Base-by-base conservation (phyloP, 805 yeast species). In the Zygosaccharomyces bailii region DNA sequence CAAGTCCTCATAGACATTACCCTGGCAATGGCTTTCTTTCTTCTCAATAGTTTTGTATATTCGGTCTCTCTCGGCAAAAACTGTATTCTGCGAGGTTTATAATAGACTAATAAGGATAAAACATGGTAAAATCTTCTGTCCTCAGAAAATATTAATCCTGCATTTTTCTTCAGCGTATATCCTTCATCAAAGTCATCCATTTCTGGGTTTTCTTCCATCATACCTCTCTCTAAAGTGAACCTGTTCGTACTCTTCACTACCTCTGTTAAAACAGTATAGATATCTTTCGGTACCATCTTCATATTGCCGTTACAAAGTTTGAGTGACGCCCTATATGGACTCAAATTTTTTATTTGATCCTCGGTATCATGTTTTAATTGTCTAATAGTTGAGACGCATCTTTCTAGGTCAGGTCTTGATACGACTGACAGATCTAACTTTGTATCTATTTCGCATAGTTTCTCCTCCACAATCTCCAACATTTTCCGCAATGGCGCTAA, bases 101-200 rank as follows among this genome's bases (percentile, higher is more conserved):
- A 48, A 35, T 53, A 55, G 4, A 49, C 90, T 27, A 91, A 61
- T 13, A 89, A 63, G 24, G 78, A 75, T 0, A 90, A 77, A 9
- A 85, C 82, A 55, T 90, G 96, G 53, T 77, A 79, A 57, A 84
- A 85, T 37, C 97, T 69, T 36, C 95, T 68, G 61, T 91, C 98
- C 34, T 77, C 74, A 11, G 82, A 79, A 58, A 88, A 91, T 0
- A 90, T 80, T 9, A 84, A 64, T 49, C 77, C 79, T 5, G 58
- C 54, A 36, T 60, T 59, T 25, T 46, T 39, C 42, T 53, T 53
- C 32, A 53, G 42, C 7, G 49, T 39, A 5, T 42, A 37, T 1
- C 59, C 60, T 25, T 50, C 57, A 29, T 56, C 55, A 16, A 52
- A 40, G 30, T 52, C 56, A 23, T 49, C 52, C 18, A 30, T 35